These are phyloP conservation scores for Gynandropsis gynandra DNA, from an alignment of 345 rosid species.

Conservation along the genomic window DNA sequence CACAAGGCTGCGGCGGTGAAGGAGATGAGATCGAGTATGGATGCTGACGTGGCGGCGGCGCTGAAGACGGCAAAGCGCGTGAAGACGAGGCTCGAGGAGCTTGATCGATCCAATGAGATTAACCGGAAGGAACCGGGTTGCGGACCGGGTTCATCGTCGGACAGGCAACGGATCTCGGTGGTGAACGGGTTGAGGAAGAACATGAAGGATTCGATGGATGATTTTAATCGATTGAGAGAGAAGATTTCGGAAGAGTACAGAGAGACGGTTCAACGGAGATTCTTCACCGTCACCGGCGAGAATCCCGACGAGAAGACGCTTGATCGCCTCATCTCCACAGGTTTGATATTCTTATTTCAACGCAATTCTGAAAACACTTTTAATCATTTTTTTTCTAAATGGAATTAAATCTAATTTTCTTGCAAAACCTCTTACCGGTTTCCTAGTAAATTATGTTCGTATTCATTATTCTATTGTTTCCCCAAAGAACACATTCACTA, in stretches of 20 bases:
- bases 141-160: conserved; percentile 87
- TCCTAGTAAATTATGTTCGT: too few relatives aligned
- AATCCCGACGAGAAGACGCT: conserved; percentile 72
- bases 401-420: not conserved
- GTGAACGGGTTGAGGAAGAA: conserved; percentile 91
- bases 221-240: conserved; percentile 61
- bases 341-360: conserved; percentile 24
- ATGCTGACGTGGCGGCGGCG: conserved; percentile 67
- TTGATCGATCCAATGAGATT: conserved; percentile 85
- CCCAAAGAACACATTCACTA: too few relatives aligned
- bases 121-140: conserved; percentile 69
- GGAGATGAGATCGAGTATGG: conserved; percentile 75
- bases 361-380: not conserved
- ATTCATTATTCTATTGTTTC: too few relatives aligned
- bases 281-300: conserved; percentile 87
- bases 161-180: conserved; percentile 72
- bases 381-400: not conserved
- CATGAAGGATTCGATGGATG: conserved; percentile 82
- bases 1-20: conserved; percentile 71
- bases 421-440: too few relatives aligned
- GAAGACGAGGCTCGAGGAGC: conserved; percentile 72
- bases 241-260: conserved; percentile 68
- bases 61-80: conserved; percentile 74
- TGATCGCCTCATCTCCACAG: conserved; percentile 85
- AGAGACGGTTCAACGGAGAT: conserved; percentile 92